Base-by-base conservation (phyloP, 371 early-diverging fungal genomes). In the Mucor saturninus region DNA sequence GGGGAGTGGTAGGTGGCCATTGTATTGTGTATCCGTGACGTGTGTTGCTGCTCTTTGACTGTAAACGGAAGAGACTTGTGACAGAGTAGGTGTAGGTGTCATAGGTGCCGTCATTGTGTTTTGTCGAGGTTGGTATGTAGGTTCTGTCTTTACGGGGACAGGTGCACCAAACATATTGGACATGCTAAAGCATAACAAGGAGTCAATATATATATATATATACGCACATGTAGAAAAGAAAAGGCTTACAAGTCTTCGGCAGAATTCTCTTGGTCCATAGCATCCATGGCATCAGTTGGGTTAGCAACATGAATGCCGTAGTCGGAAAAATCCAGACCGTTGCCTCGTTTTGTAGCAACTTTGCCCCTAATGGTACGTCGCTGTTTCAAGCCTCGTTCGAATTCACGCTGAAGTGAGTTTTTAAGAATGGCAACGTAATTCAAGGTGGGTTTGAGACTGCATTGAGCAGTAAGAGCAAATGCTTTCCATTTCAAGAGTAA, bases 401-500 rank as follows among this genome's bases (percentile, higher is more conserved):
- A 71, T 8, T 81, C 79, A 15, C 72, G 59, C 49, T 79, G 73
- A 4, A 81, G 59, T 1, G 64, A 54, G 5, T 40, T 56, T 35
- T 68, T 72, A 2, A 80, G 48, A 14, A 73, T 71, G 2, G 67
- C 54, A 1, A 80, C 43, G 37, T 71, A 73, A 3, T 71, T 66
- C 0, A 64, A 32, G 9, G 80, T 76, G 4, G 77, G 78, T 21
- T 39, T 61, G 9, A 67, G 46, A 9, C 55, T 49, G 43, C 65
- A 55, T 13, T 58, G 66, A n/a, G 59, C 54, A 15, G 65, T 72
- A 14, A 83, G 42, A 0, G 75, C 68, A 63, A 74, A 78, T 1
- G 80, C 78, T 60, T 83, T 79, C 84, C 81, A 83, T 69, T 81
- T 83, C 53, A 68, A 68, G 49, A 61, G 62, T 14, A 83, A 57